Evolutionary conservation across 139 green algal genomes (phyloP).

Genomic region (Klebsormidium nitens): DNA sequence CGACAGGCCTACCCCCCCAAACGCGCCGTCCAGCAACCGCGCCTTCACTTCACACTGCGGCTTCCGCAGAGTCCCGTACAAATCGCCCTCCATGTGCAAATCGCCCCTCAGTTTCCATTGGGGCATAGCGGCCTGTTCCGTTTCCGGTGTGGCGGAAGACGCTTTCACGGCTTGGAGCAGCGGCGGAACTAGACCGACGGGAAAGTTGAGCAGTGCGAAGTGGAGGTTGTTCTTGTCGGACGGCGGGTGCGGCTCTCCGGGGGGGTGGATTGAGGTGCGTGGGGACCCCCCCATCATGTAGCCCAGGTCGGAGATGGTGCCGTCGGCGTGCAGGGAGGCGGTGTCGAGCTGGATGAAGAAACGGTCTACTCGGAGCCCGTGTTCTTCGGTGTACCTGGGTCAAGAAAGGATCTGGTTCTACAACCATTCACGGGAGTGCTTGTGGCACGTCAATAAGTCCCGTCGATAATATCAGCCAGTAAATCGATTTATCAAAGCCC

Average conservation of each 20-base stretch:
- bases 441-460: no score
- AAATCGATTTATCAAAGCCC: no score
- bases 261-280: no score
- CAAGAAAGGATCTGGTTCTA: no score
- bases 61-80: conserved; percentile 11
- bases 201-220: conserved; percentile 45
- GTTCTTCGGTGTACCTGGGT: conserved; percentile 31
- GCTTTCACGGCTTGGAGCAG: conserved; percentile 32
- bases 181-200: conserved; percentile 34
- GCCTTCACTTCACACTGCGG: conserved; percentile 38
- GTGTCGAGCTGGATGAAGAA: conserved; percentile 27
- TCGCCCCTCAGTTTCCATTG: background rate
- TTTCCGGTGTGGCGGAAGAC: conserved; percentile 4
- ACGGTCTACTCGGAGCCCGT: conserved; percentile 36
- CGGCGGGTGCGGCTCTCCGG: no score
- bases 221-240: conserved; percentile 46
- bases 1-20: conserved; percentile 21
- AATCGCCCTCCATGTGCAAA: conserved; percentile 32
- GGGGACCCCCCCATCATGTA: no score
- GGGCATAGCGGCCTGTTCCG: background rate
- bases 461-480: no score
- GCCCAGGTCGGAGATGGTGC: conserved; percentile 36
- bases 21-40: conserved; percentile 26
- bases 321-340: conserved; percentile 37
- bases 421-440: no score